Percentiles rank a stretch among this genome's conserved stretches.
Conservation (phyloP, 1,284 basidiomycete genomes). For the Moniliophthora roreri region DNA sequence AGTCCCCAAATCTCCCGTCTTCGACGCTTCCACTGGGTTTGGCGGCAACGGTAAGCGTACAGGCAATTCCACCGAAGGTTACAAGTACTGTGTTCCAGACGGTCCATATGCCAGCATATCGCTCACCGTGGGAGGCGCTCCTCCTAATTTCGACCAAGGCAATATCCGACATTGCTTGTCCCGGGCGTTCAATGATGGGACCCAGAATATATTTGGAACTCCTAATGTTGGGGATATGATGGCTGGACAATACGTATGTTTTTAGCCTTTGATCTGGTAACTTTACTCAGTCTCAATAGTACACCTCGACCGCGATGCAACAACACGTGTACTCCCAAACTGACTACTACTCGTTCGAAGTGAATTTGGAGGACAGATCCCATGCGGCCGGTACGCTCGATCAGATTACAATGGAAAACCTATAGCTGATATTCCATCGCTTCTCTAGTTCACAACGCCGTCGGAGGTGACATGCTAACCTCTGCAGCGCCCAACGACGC, state of each 20-base stretch:
- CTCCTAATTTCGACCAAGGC: not conserved
- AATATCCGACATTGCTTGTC: not conserved
- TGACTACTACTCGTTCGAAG: not conserved
- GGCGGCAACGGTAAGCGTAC: not conserved
- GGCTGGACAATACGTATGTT: not conserved
- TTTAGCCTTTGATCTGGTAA: not conserved
- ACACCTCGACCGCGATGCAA: not conserved
- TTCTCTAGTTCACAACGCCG: not conserved
- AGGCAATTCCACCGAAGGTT: not conserved
- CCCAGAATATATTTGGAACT: not conserved
- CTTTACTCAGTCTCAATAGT: not conserved
- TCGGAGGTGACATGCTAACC: not conserved
- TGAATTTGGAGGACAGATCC: not conserved
- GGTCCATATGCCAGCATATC: not conserved
- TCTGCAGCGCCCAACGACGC: not conserved
- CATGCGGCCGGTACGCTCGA: not conserved
- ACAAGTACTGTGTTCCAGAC: not conserved
- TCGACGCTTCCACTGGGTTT: not conserved
- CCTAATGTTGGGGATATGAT: not conserved
- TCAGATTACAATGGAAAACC: not conserved
- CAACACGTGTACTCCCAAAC: not conserved
- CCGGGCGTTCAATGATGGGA: not conserved
- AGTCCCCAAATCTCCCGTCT: not conserved
- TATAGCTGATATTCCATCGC: not conserved
- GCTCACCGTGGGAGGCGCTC: not conserved